A percentile compares a stretch with the other conserved stretches of the same genome.
Evolutionary conservation across 2,329 filamentous ascomycete species (phyloP).

Genomic region (Cadophora luteo-olivacea): DNA sequence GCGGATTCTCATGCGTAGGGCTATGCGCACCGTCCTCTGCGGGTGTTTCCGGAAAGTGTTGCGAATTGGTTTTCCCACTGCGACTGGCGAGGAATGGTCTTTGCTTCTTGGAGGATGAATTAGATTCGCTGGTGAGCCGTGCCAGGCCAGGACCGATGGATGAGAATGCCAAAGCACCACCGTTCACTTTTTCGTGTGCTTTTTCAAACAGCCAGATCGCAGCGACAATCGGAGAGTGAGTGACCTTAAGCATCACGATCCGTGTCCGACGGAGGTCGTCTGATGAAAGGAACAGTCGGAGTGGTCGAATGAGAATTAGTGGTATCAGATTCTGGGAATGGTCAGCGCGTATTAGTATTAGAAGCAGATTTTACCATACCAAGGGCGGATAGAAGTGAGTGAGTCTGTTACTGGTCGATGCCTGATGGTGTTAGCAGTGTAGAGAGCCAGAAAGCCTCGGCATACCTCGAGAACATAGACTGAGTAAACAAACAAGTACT

Average conservation of each 20-base stretch:
- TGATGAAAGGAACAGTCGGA: slow-evolving; percentile 71
- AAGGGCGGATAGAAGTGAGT: slow-evolving; percentile 75
- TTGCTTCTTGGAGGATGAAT: slow-evolving; percentile 23
- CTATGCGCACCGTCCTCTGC: slow-evolving; percentile 24
- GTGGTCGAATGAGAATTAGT: slow-evolving; percentile 72
- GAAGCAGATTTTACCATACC: slow-evolving; percentile 36
- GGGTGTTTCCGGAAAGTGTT: slow-evolving; percentile 29
- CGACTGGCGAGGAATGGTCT: slow-evolving; percentile 37
- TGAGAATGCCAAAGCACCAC: slow-evolving; percentile 33
- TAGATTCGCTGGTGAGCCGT: slow-evolving; percentile 17
- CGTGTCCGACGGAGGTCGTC: slow-evolving; percentile 67
- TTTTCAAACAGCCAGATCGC: slow-evolving; percentile 63
- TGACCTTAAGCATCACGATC: slow-evolving; percentile 67
- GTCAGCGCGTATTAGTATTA: slow-evolving; percentile 33
- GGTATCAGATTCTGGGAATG: slow-evolving; percentile 71
- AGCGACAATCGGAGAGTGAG: slow-evolving; percentile 72
- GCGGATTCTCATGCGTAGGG: slow-evolving; percentile 18
- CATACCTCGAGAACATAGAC: slow-evolving; percentile 63
- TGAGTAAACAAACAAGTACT: slow-evolving; percentile 80
- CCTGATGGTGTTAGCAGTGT: slow-evolving; percentile 47
- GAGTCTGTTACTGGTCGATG: slow-evolving; percentile 71
- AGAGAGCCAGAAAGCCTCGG: background rate
- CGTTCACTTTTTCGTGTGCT: slow-evolving; percentile 39
- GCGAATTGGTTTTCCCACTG: slow-evolving; percentile 26
- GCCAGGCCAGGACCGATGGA: slow-evolving; percentile 30